Evolutionary conservation across 2,329 filamentous ascomycete genomes (phyloP).

Genomic region (Claviceps monticola): DNA sequence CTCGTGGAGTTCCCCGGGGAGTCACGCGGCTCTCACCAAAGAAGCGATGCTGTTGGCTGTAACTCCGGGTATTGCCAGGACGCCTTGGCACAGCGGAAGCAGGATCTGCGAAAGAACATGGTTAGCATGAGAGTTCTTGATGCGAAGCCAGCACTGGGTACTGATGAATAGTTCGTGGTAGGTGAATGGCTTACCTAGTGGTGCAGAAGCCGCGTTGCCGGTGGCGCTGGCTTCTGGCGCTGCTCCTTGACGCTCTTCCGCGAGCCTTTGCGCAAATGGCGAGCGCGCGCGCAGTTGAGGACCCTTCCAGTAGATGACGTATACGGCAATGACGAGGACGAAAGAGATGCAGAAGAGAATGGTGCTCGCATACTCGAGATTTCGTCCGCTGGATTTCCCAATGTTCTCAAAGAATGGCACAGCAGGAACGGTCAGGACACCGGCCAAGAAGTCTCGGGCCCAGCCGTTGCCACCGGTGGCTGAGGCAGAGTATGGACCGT

Average conservation of each 20-base stretch:
- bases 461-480: constrained; percentile 67
- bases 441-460: constrained; percentile 58
- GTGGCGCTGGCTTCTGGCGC: constrained; percentile 15
- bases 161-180: not conserved
- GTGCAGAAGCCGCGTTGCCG: constrained; percentile 9
- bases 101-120: not conserved
- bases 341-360: constrained; percentile 50
- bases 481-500: constrained; percentile 59
- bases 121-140: not conserved
- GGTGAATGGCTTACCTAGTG: constrained; percentile 15
- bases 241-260: constrained; percentile 24
- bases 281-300: constrained; percentile 45
- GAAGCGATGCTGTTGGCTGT: constrained; percentile 27
- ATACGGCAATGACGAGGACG: constrained; percentile 47
- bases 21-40: constrained; percentile 28
- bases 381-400: constrained; percentile 27
- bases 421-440: constrained; percentile 55
- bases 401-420: constrained; percentile 51
- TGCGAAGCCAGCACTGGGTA: not conserved
- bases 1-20: constrained; percentile 22
- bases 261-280: constrained; percentile 50
- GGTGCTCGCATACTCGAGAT: constrained; percentile 46
- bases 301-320: constrained; percentile 53
- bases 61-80: constrained; percentile 14
- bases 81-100: constrained; percentile 13